A percentile compares a stretch with the other conserved stretches of the same genome.
phyloP scores from a whole-genome alignment of 305 asterid species.

The Rubia tinctorum region DNA sequence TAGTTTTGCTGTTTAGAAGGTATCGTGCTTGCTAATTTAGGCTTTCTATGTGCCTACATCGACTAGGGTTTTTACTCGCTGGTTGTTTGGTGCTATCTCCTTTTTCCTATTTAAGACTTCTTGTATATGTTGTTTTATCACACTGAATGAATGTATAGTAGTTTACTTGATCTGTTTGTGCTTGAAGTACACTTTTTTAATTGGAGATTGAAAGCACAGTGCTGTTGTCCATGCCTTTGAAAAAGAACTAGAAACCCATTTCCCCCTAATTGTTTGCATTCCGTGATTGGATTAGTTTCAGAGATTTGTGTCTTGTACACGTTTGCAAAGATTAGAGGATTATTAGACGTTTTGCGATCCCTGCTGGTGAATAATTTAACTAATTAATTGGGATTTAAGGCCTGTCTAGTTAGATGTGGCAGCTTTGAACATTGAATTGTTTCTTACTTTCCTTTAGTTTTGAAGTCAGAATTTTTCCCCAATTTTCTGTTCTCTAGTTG shows the following conservation, averaged over 20 bases:
- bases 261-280: not conserved
- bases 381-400: not conserved
- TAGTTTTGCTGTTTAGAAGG: not conserved
- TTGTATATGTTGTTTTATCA: too few relatives aligned
- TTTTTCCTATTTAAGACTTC: not conserved
- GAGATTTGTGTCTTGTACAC: too few relatives aligned
- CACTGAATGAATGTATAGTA: not conserved
- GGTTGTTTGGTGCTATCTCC: not conserved
- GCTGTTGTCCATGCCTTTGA: not conserved
- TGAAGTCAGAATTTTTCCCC: not conserved
- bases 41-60: not conserved
- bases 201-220: not conserved
- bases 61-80: not conserved
- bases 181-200: not conserved
- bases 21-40: conserved; percentile 4
- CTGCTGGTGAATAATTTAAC: too few relatives aligned
- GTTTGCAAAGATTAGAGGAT: too few relatives aligned
- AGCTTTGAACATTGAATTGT: not conserved
- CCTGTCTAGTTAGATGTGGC: not conserved
- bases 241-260: not conserved
- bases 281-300: too few relatives aligned
- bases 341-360: too few relatives aligned
- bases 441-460: not conserved
- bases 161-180: not conserved
- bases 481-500: not conserved